Evolutionary conservation across 352 stramenopile genomes (phyloP).

Genomic region (Phytophthora ramorum): DNA sequence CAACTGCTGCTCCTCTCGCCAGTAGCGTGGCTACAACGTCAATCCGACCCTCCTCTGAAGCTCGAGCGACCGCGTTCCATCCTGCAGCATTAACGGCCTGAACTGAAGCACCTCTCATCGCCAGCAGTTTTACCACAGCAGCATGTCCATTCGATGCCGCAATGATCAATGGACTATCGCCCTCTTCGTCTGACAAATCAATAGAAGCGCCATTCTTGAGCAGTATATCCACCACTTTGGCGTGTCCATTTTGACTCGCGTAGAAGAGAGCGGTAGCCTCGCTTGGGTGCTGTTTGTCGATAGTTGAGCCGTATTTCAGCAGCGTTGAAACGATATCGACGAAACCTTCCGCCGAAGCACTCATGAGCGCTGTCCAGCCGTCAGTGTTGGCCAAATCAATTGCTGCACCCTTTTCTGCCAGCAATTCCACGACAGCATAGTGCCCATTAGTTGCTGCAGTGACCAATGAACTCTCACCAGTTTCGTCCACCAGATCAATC

Average conservation of each 20-base stretch:
- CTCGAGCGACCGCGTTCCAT: not conserved
- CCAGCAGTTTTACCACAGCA: not conserved
- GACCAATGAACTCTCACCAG: not conserved
- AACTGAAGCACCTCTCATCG: not conserved
- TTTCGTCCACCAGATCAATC: not conserved
- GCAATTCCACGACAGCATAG: not conserved
- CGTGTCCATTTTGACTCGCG: too few species aligned
- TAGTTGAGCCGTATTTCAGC: too few species aligned
- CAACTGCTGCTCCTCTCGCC: not conserved
- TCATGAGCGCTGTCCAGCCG: slow-evolving; percentile 1
- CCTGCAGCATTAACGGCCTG: not conserved
- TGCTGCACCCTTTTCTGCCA: not conserved
- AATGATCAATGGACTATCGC: slow-evolving; percentile 10
- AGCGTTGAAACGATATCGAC: not conserved
- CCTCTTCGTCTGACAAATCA: not conserved
- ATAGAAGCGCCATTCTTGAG: too few species aligned
- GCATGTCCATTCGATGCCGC: not conserved
- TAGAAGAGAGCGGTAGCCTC: too few species aligned
- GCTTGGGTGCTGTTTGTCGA: too few species aligned
- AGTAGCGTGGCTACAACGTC: not conserved
- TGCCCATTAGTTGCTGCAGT: not conserved
- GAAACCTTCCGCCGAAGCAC: not conserved
- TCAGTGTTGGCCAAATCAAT: not conserved
- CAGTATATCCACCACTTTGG: too few species aligned
- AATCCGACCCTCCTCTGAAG: not conserved